Base-by-base conservation (phyloP, 139 green algal species). In the Gonium pectorale region DNA sequence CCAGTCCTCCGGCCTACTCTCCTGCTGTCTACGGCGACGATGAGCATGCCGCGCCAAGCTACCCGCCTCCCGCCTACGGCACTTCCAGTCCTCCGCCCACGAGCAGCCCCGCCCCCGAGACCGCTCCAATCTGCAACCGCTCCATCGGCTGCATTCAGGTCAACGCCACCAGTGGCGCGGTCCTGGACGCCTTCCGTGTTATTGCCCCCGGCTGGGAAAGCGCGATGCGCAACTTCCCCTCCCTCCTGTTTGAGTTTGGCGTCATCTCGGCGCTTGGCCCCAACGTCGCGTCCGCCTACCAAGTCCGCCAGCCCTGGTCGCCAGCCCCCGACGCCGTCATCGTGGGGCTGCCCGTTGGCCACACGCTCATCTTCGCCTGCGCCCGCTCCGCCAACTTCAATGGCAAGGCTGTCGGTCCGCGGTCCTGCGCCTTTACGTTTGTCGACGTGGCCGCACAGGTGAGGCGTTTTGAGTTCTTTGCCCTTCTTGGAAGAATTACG, bases 171-270 rank as follows among this genome's bases (percentile, higher is more conserved):
- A 59, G 27, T 9, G 74, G 74, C 13, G 56, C 6, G 9, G n/a
- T 49, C 2, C 37, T 81, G 6, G 74, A 81, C 59, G 40, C 74
- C 29, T 81, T 70, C 56, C 17, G 19, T 15, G 56, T 81, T 31
- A 70, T 38, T 1, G 56, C 74, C n/a, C 0, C 3, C 3, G 27
- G 49, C 5, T 81, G 56, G 72, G 40, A 41, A 29, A 43, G 38
- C 31, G 74, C 24, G 3, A 22, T 38, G 5, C 7, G 3, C 2
- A 27, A 2, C 0, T 62, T 26, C 26, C 7, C 38, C 13, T 35
- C 0, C 38, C n/a, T 81, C 9, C 26, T 35, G 19, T 81, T 60
- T 21, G 74, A 81, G 74, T 81, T 81, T 71, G 74, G 74, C 0
- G 74, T 81, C 2, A 19, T 70, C 38, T 7, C 8, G 27, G 27